Conservation (phyloP, 2,329 filamentous ascomycete species). For the Cladosporium sp. region DNA sequence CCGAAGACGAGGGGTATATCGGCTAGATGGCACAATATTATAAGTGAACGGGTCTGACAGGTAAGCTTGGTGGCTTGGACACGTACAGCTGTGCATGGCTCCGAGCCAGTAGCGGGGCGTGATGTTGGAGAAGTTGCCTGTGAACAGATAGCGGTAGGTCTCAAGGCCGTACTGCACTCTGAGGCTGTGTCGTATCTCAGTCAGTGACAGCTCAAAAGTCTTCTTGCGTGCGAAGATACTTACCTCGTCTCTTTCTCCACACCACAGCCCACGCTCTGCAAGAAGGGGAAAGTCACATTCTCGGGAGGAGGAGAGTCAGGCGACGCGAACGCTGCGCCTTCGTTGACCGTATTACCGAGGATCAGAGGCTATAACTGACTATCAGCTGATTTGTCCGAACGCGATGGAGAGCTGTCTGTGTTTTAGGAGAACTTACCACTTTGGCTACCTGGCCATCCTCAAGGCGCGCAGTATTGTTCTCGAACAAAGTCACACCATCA, state of each 20-base stretch:
- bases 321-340: conserved; percentile 25
- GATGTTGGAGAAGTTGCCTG: conserved; percentile 44
- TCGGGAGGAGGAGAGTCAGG: conserved; percentile 10
- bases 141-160: conserved; percentile 44
- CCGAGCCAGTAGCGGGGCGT: conserved; percentile 42
- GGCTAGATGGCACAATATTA: conserved; percentile 1
- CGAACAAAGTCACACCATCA: conserved; percentile 22
- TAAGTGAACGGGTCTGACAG: neutral
- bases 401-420: neutral
- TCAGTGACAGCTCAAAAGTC: neutral
- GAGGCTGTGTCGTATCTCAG: neutral
- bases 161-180: conserved; percentile 18
- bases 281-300: neutral
- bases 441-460: conserved; percentile 20
- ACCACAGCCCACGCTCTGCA: neutral
- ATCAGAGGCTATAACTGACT: conserved; percentile 20
- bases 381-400: neutral
- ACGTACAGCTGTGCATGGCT: conserved; percentile 37
- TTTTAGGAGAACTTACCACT: conserved; percentile 20
- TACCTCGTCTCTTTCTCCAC: neutral
- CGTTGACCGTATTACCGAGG: conserved; percentile 25
- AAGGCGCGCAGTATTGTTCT: conserved; percentile 22
- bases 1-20: conserved; percentile 43
- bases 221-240: neutral
- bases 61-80: neutral